Evolutionary conservation across 495 filamentous ascomycete genomes (phyloP).

Genomic region (Daldinia caldariorum): DNA sequence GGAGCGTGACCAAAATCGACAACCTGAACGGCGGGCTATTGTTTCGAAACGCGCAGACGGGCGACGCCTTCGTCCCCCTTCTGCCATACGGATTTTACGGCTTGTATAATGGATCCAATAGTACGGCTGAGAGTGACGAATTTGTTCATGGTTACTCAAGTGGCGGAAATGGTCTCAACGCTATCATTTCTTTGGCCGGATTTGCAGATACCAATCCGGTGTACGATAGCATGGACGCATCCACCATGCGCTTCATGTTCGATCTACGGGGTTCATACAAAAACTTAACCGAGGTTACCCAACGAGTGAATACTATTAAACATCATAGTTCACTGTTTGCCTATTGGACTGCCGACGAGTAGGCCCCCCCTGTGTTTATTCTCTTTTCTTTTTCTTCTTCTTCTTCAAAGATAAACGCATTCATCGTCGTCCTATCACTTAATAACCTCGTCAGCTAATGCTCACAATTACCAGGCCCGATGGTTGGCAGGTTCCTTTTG

Average conservation of each 20-base stretch:
- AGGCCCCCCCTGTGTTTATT: constrained; percentile 13
- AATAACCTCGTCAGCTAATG: not conserved
- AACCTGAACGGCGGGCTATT: constrained; percentile 66
- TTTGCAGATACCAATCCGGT: constrained; percentile 56
- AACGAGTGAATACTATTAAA: constrained; percentile 63
- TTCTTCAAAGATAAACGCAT: not conserved
- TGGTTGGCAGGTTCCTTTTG: constrained; percentile 68
- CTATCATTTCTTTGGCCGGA: constrained; percentile 54
- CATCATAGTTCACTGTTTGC: constrained; percentile 65
- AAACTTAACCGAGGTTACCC: constrained; percentile 62
- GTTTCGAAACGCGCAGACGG: constrained; percentile 51
- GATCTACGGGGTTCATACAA: constrained; percentile 70
- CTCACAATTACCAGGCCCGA: constrained; percentile 59
- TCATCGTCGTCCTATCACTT: no score
- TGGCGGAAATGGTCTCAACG: constrained; percentile 58
- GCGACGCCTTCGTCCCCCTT: constrained; percentile 56
- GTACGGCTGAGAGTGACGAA: constrained; percentile 51
- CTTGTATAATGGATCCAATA: constrained; percentile 65
- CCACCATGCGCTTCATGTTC: constrained; percentile 71
- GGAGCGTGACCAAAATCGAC: constrained; percentile 71
- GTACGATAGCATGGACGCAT: constrained; percentile 64
- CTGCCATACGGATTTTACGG: constrained; percentile 74
- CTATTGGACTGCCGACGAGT: constrained; percentile 75
- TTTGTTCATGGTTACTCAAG: constrained; percentile 63
- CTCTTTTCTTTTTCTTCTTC: not conserved